A percentile compares a stretch with the other conserved stretches of the same genome.
Evolutionary conservation across 306 rosid genomes (phyloP).

Genomic region (Malus sylvestris): DNA sequence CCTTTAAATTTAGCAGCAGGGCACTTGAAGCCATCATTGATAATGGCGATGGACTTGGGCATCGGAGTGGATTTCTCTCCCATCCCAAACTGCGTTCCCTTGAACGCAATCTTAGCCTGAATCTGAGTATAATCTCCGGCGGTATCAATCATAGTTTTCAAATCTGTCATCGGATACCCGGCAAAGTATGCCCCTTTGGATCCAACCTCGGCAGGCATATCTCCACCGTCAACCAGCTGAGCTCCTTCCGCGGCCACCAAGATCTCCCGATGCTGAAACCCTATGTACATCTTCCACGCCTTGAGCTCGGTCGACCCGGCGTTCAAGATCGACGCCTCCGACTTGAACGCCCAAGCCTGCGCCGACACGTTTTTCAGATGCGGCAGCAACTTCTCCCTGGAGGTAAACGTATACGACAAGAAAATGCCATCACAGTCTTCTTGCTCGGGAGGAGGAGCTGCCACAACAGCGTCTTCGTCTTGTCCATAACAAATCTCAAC

Average conservation of each 20-base stretch:
- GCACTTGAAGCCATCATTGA: conserved; percentile 73
- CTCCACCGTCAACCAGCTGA: conserved; percentile 38
- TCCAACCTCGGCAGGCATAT: conserved; percentile 56
- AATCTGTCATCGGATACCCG: conserved; percentile 40
- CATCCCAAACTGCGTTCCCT: conserved; percentile 63
- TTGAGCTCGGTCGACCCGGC: conserved; percentile 50
- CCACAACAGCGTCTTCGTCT: not conserved
- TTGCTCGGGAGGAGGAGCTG: conserved; percentile 28
- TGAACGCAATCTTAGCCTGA: conserved; percentile 30
- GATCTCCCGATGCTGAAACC: conserved; percentile 71
- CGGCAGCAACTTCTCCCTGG: conserved; percentile 49
- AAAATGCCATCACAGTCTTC: conserved; percentile 63
- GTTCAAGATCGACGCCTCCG: conserved; percentile 46
- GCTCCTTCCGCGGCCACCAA: conserved; percentile 55
- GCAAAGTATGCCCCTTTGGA: conserved; percentile 64
- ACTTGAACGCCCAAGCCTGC: conserved; percentile 78
- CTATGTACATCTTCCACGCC: conserved; percentile 67
- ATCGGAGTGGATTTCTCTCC: conserved; percentile 32
- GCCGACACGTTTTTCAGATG: conserved; percentile 51
- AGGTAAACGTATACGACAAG: conserved; percentile 40
- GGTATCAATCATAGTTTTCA: conserved; percentile 63
- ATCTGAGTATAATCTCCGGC: conserved; percentile 59
- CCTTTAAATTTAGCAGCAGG: conserved; percentile 44
- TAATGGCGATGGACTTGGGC: conserved; percentile 69
- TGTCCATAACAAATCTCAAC: conserved; percentile 31